Percentiles rank a stretch among this genome's conserved stretches.
phyloP scores from a whole-genome alignment of 2,329 filamentous ascomycete species.

The Aspergillus awamori region DNA sequence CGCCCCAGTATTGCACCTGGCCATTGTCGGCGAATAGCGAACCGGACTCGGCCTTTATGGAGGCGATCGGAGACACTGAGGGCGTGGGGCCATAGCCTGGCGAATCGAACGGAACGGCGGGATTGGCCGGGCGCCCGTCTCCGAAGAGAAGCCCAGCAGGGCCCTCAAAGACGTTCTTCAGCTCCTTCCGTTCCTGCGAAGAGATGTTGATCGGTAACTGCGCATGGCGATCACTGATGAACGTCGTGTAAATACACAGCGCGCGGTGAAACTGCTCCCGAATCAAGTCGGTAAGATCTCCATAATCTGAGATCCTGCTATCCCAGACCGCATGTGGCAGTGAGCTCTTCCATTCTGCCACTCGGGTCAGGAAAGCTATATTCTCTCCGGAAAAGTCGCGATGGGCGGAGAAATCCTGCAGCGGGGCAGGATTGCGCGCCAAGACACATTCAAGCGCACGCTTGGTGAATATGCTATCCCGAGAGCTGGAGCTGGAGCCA shows the following conservation, averaged over 20 bases:
- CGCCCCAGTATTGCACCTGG: conserved; percentile 37
- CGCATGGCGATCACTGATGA: conserved; percentile 63
- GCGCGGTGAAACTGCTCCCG: conserved; percentile 57
- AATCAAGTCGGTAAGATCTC: conserved; percentile 29
- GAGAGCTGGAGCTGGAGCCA: too few relatives aligned
- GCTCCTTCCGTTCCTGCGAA: conserved; percentile 56
- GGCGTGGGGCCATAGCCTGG: too few relatives aligned
- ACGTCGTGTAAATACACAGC: conserved; percentile 63
- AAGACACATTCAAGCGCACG: conserved; percentile 2
- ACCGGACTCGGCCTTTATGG: neutral
- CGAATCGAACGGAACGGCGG: conserved; percentile 43
- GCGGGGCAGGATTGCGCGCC: conserved; percentile 55
- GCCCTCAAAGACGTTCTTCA: conserved; percentile 60
- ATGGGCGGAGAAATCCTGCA: conserved; percentile 66
- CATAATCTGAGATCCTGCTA: too few relatives aligned
- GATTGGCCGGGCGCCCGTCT: conserved; percentile 36
- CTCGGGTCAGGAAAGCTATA: conserved; percentile 65
- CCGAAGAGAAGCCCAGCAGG: conserved; percentile 49
- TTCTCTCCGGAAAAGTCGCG: conserved; percentile 73
- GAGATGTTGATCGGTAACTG: conserved; percentile 70
- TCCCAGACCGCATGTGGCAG: conserved; percentile 13
- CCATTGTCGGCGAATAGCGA: conserved; percentile 25
- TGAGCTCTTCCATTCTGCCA: conserved; percentile 59
- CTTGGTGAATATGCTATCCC: conserved; percentile 56
- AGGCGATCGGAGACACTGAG: neutral